Conservation (phyloP, 345 rosid species). For the Rhizophora apiculata region DNA sequence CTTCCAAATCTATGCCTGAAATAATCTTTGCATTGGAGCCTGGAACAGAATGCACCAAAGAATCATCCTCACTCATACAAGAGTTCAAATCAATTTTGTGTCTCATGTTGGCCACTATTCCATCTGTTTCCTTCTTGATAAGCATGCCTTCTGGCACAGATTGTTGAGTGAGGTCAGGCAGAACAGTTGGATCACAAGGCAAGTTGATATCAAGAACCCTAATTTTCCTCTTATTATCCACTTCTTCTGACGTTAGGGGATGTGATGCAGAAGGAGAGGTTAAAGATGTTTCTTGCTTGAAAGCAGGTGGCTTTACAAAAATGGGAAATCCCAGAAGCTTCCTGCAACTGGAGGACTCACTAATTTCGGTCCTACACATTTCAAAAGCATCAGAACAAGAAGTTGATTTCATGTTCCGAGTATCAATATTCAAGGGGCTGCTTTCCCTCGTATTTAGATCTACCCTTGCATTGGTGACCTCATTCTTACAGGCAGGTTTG, state of each 20-base stretch:
- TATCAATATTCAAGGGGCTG: slow-evolving; percentile 37
- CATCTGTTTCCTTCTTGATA: slow-evolving; percentile 37
- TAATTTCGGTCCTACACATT: slow-evolving; percentile 29
- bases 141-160: slow-evolving; percentile 31
- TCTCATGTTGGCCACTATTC: slow-evolving; percentile 36
- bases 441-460: slow-evolving; percentile 40
- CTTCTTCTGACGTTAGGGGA: slow-evolving; percentile 36
- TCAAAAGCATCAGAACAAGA: slow-evolving; percentile 39
- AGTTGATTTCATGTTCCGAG: slow-evolving; percentile 37
- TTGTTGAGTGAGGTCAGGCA: slow-evolving; percentile 38
- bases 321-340: slow-evolving; percentile 58
- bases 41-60: slow-evolving; percentile 29
- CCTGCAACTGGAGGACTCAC: slow-evolving; percentile 33
- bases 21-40: slow-evolving; percentile 34
- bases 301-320: slow-evolving; percentile 35
- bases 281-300: slow-evolving; percentile 39
- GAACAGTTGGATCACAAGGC: slow-evolving; percentile 59
- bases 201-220: slow-evolving; percentile 68
- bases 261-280: slow-evolving; percentile 30
- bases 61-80: slow-evolving; percentile 64
- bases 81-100: slow-evolving; percentile 68
- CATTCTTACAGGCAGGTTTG: slow-evolving; percentile 37
- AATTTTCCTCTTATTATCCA: slow-evolving; percentile 37
- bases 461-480: slow-evolving; percentile 29
- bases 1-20: slow-evolving; percentile 74